Evolutionary conservation across 2,329 filamentous ascomycete genomes (phyloP).

Genomic region (Gremmenia infestans): DNA sequence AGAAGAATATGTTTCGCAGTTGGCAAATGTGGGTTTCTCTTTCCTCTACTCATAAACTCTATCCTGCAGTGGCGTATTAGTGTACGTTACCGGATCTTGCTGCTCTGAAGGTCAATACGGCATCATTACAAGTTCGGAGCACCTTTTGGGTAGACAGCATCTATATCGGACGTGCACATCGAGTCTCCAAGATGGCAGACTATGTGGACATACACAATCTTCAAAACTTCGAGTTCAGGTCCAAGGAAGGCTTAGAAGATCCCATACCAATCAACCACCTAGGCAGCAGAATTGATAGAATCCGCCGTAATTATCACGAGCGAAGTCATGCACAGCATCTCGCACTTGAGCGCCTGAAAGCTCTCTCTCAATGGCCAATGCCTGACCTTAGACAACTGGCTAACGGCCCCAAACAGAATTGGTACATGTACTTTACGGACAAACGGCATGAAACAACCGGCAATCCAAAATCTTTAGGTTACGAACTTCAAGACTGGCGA

Average conservation of each 20-base stretch:
- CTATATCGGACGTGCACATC: background rate
- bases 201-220: background rate
- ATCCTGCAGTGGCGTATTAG: background rate
- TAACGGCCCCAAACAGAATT: constrained; percentile 59
- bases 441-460: constrained; percentile 95
- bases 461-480: constrained; percentile 65
- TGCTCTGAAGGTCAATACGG: background rate
- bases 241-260: background rate
- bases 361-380: background rate
- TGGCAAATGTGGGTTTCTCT: constrained; percentile 52
- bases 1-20: constrained; percentile 62
- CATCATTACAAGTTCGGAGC: background rate
- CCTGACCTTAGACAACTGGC: constrained; percentile 5
- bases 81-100: background rate
- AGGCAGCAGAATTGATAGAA: background rate
- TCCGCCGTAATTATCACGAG: background rate
- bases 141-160: constrained; percentile 5
- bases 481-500: constrained; percentile 84
- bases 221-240: background rate
- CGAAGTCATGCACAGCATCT: too few relatives aligned
- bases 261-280: background rate
- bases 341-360: background rate
- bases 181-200: background rate
- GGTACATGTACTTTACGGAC: constrained; percentile 99
- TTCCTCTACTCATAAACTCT: constrained; percentile 17